Evolutionary conservation across 805 yeast species (phyloP).

Genomic region (Sungouiella thailandica): DNA sequence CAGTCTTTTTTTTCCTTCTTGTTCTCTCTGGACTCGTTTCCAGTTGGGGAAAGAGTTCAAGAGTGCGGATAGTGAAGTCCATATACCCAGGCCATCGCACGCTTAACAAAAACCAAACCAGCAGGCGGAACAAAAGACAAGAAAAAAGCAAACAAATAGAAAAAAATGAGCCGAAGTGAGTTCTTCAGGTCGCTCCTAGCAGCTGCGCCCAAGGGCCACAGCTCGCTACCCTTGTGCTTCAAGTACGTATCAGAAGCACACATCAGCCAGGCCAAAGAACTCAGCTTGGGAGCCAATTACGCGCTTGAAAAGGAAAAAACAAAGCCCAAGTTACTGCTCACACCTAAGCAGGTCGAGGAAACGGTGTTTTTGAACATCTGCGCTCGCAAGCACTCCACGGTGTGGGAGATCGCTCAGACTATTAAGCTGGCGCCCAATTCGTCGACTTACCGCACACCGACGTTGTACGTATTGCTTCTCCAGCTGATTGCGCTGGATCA

Average conservation of each 20-base stretch:
- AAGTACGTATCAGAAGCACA: not conserved
- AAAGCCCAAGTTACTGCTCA: not conserved
- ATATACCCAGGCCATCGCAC: too few species aligned
- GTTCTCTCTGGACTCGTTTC: too few species aligned
- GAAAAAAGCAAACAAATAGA: too few species aligned
- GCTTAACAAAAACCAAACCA: too few species aligned
- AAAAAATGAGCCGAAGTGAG: too few species aligned
- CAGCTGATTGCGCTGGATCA: slow-evolving; percentile 9
- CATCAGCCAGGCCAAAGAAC: not conserved
- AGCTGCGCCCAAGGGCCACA: too few species aligned
- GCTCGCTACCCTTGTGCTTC: slow-evolving; percentile 1
- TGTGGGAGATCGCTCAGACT: slow-evolving; percentile 7
- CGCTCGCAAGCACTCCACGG: slow-evolving; percentile 6
- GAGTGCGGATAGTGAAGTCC: too few species aligned
- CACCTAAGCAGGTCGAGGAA: slow-evolving; percentile 1
- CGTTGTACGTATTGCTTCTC: slow-evolving; percentile 8
- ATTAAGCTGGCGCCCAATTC: slow-evolving; percentile 7
- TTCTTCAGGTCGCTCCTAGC: too few species aligned
- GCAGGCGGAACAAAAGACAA: too few species aligned
- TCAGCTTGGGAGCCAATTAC: not conserved
- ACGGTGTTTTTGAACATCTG: slow-evolving; percentile 4
- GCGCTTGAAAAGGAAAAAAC: not conserved
- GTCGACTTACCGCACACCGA: slow-evolving; percentile 1
- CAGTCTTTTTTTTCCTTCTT: too few species aligned
- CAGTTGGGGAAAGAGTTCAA: too few species aligned